These are phyloP conservation scores for Peniophora sp. DNA, from an alignment of 1,284 basidiomycete genomes.

Conservation along the genomic window DNA sequence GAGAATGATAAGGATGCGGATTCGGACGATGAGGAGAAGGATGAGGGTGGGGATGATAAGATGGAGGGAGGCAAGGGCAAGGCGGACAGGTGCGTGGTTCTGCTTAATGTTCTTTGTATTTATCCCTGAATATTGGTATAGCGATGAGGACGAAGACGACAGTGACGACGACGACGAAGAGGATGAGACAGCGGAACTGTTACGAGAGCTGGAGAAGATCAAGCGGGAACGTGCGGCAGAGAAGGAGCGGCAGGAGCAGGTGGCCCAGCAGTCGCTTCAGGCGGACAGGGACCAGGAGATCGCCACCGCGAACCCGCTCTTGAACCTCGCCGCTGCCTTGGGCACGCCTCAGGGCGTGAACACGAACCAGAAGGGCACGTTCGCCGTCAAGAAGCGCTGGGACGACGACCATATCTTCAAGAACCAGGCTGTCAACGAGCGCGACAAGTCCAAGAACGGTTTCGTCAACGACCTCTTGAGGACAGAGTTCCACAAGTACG, in stretches of 20 bases:
- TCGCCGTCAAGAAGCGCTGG: constrained; percentile 90
- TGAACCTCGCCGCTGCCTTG: constrained; percentile 85
- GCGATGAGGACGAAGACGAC: constrained; percentile 33
- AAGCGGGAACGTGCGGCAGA: constrained; percentile 92
- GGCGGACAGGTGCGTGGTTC: constrained; percentile 19
- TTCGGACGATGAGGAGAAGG: constrained; percentile 47
- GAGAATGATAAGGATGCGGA: constrained; percentile 85
- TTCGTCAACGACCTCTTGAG: constrained; percentile 92
- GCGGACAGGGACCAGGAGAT: constrained; percentile 73
- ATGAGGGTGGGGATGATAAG: constrained; percentile 25
- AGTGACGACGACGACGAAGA: constrained; percentile 67
- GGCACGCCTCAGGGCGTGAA: constrained; percentile 63
- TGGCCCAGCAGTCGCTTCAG: constrained; percentile 61
- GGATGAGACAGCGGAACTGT: constrained; percentile 86
- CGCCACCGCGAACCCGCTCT: constrained; percentile 77
- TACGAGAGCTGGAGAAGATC: constrained; percentile 92
- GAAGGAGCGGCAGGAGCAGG: constrained; percentile 75
- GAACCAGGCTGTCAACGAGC: constrained; percentile 82
- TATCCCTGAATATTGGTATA: constrained; percentile 8
- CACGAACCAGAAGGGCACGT: constrained; percentile 74
- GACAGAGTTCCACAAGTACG: constrained; percentile 87
- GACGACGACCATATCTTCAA: constrained; percentile 97
- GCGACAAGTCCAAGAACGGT: constrained; percentile 64
- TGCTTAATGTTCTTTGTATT: constrained; percentile 11
- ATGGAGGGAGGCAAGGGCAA: constrained; percentile 25